A percentile compares a stretch with the other conserved stretches of the same genome.
These are phyloP conservation scores for Pisolithus orientalis DNA, from an alignment of 768 basidiomycete genomes.

Conservation along the genomic window DNA sequence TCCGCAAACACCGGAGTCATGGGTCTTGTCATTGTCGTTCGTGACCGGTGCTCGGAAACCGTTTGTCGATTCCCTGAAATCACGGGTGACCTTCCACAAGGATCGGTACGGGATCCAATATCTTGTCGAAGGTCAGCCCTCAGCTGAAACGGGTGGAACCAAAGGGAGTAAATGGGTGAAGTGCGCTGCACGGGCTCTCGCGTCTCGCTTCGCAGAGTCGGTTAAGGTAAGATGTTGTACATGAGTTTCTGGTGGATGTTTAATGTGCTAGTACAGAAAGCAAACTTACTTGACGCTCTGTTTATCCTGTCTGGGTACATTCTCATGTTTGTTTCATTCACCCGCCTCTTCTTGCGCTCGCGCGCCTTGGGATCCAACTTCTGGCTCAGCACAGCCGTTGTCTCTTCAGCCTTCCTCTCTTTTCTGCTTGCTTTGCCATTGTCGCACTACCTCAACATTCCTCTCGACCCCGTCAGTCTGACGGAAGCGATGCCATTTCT, in stretches of 20 bases:
- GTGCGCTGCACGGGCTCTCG: constrained; percentile 71
- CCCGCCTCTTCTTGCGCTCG: constrained; percentile 84
- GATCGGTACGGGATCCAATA: constrained; percentile 43
- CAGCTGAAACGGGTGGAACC: constrained; percentile 60
- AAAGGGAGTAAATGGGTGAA: constrained; percentile 83
- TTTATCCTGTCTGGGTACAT: constrained; percentile 93
- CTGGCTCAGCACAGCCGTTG: constrained; percentile 64
- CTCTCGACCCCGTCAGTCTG: constrained; percentile 87
- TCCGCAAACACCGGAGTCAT: constrained; percentile 29
- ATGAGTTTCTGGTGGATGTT: constrained; percentile 6
- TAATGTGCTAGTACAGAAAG: constrained; percentile 48
- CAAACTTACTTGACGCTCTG: constrained; percentile 92
- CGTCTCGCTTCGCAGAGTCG: constrained; percentile 79
- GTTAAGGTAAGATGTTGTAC: constrained; percentile 51
- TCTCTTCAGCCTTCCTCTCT: constrained; percentile 75
- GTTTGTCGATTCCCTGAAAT: constrained; percentile 38
- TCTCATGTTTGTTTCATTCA: constrained; percentile 93
- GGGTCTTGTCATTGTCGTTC: constrained; percentile 48
- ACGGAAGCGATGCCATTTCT: constrained; percentile 97
- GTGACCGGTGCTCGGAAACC: constrained; percentile 42
- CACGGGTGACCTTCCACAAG: constrained; percentile 19
- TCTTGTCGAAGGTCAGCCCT: constrained; percentile 41
- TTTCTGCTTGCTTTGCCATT: constrained; percentile 80
- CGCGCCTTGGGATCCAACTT: constrained; percentile 76
- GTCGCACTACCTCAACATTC: constrained; percentile 74